Evolutionary conservation across 1,284 basidiomycete genomes (phyloP).

Genomic region (Exobasidium rhododendri): DNA sequence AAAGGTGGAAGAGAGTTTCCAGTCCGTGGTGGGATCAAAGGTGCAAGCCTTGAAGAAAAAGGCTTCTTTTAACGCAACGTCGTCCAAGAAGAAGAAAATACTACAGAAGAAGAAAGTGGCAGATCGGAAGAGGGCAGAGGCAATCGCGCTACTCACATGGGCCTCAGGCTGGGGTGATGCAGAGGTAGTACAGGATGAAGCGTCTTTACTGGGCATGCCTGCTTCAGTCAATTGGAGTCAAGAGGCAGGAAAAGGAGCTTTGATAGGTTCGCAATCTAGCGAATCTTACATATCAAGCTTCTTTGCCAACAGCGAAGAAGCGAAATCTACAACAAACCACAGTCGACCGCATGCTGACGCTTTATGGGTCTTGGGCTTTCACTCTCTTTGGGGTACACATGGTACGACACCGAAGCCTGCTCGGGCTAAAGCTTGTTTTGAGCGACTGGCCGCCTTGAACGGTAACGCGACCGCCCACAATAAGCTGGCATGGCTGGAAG

Average conservation of each 20-base stretch:
- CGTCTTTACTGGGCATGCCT: background rate
- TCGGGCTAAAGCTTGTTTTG: conserved; percentile 36
- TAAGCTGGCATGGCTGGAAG: conserved; percentile 46
- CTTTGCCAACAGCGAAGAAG: conserved; percentile 5
- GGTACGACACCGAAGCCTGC: conserved; percentile 35
- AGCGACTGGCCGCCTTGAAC: conserved; percentile 29
- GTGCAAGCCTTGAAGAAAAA: background rate
- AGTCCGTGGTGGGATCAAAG: background rate
- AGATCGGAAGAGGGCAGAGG: conserved; percentile 16
- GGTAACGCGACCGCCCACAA: conserved; percentile 51
- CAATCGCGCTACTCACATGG: conserved; percentile 28
- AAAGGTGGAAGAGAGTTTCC: background rate
- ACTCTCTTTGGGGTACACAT: conserved; percentile 52
- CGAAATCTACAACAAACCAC: background rate
- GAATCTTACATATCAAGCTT: conserved; percentile 16
- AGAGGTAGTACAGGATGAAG: conserved; percentile 23
- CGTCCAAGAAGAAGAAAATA: background rate
- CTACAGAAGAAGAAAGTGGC: background rate
- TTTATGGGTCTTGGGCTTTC: conserved; percentile 48
- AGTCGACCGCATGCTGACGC: conserved; percentile 38
- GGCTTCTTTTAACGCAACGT: conserved; percentile 1
- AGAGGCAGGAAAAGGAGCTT: background rate
- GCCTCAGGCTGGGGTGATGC: conserved; percentile 26
- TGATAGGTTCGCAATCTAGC: background rate
- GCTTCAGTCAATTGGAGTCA: conserved; percentile 5